Evolutionary conservation across 352 stramenopile genomes (phyloP).

Genomic region (Phytophthora cryptogea): DNA sequence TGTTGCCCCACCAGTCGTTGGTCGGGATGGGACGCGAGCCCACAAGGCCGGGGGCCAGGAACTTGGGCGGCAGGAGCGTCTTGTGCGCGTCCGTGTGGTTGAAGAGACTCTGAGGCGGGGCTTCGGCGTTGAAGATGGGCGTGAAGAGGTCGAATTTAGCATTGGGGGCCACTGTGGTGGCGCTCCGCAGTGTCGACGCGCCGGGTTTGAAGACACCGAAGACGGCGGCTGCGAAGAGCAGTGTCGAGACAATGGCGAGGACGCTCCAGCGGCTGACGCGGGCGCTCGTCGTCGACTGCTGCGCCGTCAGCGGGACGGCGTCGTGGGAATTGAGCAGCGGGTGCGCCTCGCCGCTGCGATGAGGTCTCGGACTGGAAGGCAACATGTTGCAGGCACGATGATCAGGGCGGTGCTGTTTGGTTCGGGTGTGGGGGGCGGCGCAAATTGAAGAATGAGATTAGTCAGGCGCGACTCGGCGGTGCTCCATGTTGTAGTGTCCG

Average conservation of each 20-base stretch:
- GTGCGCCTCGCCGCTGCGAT: constrained; percentile 22
- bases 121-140: constrained; percentile 38
- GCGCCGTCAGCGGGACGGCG: constrained; percentile 13
- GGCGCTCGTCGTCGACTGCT: not conserved
- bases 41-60: constrained; percentile 47
- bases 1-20: constrained; percentile 80
- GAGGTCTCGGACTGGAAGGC: constrained; percentile 14
- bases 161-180: constrained; percentile 15
- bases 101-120: constrained; percentile 27
- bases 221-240: constrained; percentile 22
- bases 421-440: constrained; percentile 7
- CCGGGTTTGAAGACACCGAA: constrained; percentile 26
- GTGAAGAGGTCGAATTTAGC: constrained; percentile 39
- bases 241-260: constrained; percentile 20
- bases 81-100: constrained; percentile 37
- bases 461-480: not conserved
- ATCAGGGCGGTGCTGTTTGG: constrained; percentile 1
- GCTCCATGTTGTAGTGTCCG: constrained; percentile 1
- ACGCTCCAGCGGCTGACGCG: constrained; percentile 22
- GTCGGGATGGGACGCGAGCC: constrained; percentile 58
- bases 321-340: constrained; percentile 29
- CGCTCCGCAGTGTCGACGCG: constrained; percentile 19
- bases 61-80: constrained; percentile 55
- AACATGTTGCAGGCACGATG: constrained; percentile 14
- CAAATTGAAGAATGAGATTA: constrained; percentile 23